Percentiles rank a stretch among this genome's conserved stretches.
phyloP scores from a whole-genome alignment of 305 asterid genomes.

The Fraxinus baroniana region DNA sequence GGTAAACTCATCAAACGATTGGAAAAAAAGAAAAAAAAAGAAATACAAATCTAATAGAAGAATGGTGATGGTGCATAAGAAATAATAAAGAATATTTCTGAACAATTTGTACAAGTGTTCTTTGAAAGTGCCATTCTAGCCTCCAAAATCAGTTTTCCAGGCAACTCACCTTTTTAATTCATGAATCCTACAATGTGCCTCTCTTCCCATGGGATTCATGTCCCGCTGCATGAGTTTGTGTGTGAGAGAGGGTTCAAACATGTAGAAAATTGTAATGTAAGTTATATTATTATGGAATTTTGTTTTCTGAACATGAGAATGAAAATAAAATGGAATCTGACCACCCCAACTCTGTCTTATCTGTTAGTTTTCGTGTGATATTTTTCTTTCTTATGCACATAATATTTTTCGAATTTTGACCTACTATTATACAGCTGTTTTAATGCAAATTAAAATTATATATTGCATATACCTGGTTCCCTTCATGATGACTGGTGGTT shows the following conservation, averaged over 20 bases:
- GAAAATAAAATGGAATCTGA: not conserved
- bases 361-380: constrained; percentile 11
- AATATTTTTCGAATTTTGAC: constrained; percentile 1
- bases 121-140: not conserved
- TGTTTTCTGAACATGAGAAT: constrained; percentile 11
- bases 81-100: not conserved
- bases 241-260: not conserved
- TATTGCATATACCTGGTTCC: constrained; percentile 18
- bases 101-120: constrained; percentile 9
- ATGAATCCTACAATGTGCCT: not conserved
- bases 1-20: not conserved
- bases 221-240: not conserved
- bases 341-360: constrained; percentile 5
- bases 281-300: not conserved
- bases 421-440: constrained; percentile 15
- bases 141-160: constrained; percentile 1
- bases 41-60: not conserved
- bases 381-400: constrained; percentile 5
- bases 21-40: not conserved
- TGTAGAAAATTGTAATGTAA: constrained; percentile 2
- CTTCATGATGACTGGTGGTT: constrained; percentile 30
- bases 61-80: not conserved
- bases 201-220: not conserved
- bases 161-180: not conserved
- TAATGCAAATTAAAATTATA: constrained; percentile 13